Base-by-base conservation (phyloP, 2,329 filamentous ascomycete genomes). In the Pseudocercospora cruenta region DNA sequence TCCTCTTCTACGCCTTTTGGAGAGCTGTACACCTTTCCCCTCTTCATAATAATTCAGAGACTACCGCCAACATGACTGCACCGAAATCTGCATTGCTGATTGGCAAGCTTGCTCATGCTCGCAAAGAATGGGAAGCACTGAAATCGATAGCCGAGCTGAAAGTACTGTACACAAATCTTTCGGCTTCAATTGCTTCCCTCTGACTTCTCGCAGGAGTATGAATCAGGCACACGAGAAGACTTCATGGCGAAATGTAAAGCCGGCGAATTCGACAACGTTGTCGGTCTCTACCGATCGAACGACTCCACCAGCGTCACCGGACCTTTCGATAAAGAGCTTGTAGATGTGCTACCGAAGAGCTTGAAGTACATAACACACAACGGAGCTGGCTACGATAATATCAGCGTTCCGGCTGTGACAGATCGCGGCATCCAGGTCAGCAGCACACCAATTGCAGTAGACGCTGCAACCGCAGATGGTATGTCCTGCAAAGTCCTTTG, bases 261-360 rank as follows among this genome's bases (percentile, higher is more conserved):
- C n/a, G 86, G 85, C 45, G 77, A 83, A 53, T 88, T 84, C 67
- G 80, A 87, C 61, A 83, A 84, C 69, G 82, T 88, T 0, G 80
- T 84, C 31, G 86, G 79, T 0, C 82, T 88, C 58, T 88, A 87
- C 75, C 83, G 86, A 63, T 87, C 85, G 57, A 88, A 88, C 72
- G 78, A 81, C 43, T 87, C 85, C 7, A 86, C 82, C 28, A 71
- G 68, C 16, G 75, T 81, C 33, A 83, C 82, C 1, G 82, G 82
- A 22, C 80, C 81, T 53, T 83, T 83, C 71, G 75, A 83, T 71
- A 74, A 76, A 22, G 82, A 83, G 66, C 76, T 83, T 10, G 73
- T 83, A 2, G 71, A 76, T 9, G 77, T 72, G 5, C 72, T 83
- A 6, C 82, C 82, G 0, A 75, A 77, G 64, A 78, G 75, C 66